A percentile compares a stretch with the other conserved stretches of the same genome.
These are phyloP conservation scores for Daldinia decipiens DNA, from an alignment of 495 filamentous ascomycete genomes.

Conservation along the genomic window DNA sequence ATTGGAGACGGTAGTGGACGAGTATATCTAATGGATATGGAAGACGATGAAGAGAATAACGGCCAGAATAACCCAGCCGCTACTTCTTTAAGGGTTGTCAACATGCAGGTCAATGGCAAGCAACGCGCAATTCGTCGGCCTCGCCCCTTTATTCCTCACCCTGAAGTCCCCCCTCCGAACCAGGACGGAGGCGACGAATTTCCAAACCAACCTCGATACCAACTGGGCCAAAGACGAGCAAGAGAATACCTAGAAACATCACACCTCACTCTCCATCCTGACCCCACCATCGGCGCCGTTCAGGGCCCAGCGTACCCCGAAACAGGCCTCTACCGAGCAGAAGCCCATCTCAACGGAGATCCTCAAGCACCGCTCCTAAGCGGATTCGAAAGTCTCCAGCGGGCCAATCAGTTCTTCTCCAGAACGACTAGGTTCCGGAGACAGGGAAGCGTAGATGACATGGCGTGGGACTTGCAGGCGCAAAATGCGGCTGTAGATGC, in stretches of 20 bases:
- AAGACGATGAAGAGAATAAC: slow-evolving; percentile 50
- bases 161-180: slow-evolving; percentile 53
- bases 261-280: slow-evolving; percentile 46
- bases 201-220: slow-evolving; percentile 4
- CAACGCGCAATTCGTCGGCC: slow-evolving; percentile 51
- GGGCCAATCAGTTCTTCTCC: slow-evolving; percentile 30
- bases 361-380: slow-evolving; percentile 48
- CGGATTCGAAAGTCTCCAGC: slow-evolving; percentile 44
- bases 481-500: slow-evolving; percentile 47
- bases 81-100: slow-evolving; percentile 30
- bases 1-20: slow-evolving; percentile 81
- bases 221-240: slow-evolving; percentile 38
- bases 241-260: slow-evolving; percentile 44
- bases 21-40: slow-evolving; percentile 71
- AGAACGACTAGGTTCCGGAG: background rate
- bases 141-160: slow-evolving; percentile 55
- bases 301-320: slow-evolving; percentile 58
- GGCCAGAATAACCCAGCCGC: background rate
- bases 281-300: slow-evolving; percentile 56
- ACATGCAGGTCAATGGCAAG: slow-evolving; percentile 35
- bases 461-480: slow-evolving; percentile 22
- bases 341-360: slow-evolving; percentile 55
- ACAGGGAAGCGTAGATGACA: slow-evolving; percentile 8
- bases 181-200: slow-evolving; percentile 26
- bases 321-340: slow-evolving; percentile 50